phyloP scores from a whole-genome alignment of 352 stramenopile species.

The Globisporangium emineosum region DNA sequence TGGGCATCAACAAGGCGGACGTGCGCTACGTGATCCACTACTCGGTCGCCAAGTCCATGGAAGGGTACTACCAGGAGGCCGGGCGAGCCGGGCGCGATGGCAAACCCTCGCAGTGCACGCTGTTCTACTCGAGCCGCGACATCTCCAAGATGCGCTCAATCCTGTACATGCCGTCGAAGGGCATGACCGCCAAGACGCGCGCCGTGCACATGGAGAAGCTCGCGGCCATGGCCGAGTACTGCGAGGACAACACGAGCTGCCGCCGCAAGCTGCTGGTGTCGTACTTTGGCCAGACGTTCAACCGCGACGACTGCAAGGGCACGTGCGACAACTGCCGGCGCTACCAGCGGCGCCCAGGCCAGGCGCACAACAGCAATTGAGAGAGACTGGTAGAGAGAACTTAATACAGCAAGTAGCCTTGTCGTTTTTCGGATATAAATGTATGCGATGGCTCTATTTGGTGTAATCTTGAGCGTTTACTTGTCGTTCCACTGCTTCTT shows the following conservation, averaged over 20 bases:
- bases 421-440: not conserved
- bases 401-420: not conserved
- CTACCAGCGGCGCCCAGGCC: conserved; percentile 2
- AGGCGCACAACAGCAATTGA: conserved; percentile 11
- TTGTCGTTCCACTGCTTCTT: conserved; percentile 96
- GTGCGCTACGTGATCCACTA: conserved; percentile 94
- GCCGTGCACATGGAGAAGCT: conserved; percentile 79
- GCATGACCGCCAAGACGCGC: conserved; percentile 70
- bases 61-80: conserved; percentile 98
- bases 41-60: conserved; percentile 90
- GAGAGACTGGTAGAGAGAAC: not conserved
- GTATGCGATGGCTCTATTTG: not conserved
- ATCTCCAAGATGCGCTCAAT: conserved; percentile 82
- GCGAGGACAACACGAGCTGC: conserved; percentile 69
- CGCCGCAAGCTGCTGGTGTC: conserved; percentile 69
- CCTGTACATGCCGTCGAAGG: conserved; percentile 72
- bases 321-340: conserved; percentile 22
- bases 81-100: conserved; percentile 96
- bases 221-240: conserved; percentile 74
- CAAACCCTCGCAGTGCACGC: conserved; percentile 84
- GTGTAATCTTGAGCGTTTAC: conserved; percentile 10
- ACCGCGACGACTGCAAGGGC: conserved; percentile 55
- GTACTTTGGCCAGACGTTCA: conserved; percentile 80
- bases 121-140: conserved; percentile 89
- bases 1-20: conserved; percentile 95